phyloP scores from a whole-genome alignment of 2,329 filamentous ascomycete genomes.

The Mollisia scopiformis region DNA sequence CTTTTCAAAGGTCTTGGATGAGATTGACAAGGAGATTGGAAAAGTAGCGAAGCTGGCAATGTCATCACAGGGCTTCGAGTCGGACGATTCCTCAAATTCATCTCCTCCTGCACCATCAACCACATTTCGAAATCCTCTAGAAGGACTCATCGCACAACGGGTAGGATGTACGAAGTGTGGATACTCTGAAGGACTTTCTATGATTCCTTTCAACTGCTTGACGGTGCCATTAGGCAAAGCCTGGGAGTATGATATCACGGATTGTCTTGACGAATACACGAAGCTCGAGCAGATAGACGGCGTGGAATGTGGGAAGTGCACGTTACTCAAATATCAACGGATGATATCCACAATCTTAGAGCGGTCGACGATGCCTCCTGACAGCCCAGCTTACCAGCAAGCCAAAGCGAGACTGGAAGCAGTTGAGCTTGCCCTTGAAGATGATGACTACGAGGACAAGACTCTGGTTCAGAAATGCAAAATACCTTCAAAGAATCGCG shows the following conservation, averaged over 20 bases:
- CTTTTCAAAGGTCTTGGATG: conserved; percentile 85
- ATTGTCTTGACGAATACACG: conserved; percentile 84
- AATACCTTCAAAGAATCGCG: conserved; percentile 67
- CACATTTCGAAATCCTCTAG: conserved; percentile 72
- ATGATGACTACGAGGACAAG: conserved; percentile 78
- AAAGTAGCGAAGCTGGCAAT: conserved; percentile 44
- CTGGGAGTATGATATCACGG: conserved; percentile 69
- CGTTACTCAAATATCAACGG: conserved; percentile 62
- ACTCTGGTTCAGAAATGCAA: conserved; percentile 66
- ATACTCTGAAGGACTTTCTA: conserved; percentile 82
- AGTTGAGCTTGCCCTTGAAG: conserved; percentile 72
- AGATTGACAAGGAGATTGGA: conserved; percentile 77
- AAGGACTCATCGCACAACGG: conserved; percentile 85
- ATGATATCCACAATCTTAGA: conserved; percentile 52
- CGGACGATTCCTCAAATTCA: conserved; percentile 16
- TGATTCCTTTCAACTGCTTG: conserved; percentile 93
- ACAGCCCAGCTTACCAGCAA: conserved; percentile 34
- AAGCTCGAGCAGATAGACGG: conserved; percentile 83
- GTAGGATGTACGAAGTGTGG: conserved; percentile 87
- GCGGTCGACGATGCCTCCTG: conserved; percentile 38
- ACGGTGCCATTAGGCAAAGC: conserved; percentile 78
- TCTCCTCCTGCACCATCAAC: conserved; percentile 3
- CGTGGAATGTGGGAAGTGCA: conserved; percentile 91
- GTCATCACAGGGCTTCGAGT: conserved; percentile 29
- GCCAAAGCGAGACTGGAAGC: conserved; percentile 59